phyloP scores from a whole-genome alignment of 2,329 filamentous ascomycete species.

The Aspergillus sp. region DNA sequence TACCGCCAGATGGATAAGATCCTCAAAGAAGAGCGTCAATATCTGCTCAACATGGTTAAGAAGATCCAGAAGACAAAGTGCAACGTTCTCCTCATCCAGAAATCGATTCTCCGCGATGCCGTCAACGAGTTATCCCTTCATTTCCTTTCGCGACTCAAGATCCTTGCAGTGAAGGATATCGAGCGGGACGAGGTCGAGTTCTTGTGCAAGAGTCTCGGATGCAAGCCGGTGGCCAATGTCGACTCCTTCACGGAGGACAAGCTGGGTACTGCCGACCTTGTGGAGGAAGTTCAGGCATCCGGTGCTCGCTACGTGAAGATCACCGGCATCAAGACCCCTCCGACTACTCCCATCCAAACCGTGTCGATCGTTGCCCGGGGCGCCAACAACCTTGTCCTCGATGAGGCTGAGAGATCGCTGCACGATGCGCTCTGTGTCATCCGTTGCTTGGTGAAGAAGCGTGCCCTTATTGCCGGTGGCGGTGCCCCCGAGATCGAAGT shows the following conservation, averaged over 20 bases:
- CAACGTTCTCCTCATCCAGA: conserved; percentile 96
- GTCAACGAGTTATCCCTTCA: conserved; percentile 96
- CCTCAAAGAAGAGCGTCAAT: conserved; percentile 95
- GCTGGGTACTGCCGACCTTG: conserved; percentile 81
- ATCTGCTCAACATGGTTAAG: conserved; percentile 97
- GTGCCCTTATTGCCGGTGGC: conserved; percentile 94
- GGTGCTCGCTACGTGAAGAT: conserved; percentile 92
- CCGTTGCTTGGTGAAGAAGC: conserved; percentile 97
- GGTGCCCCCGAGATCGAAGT: conserved; percentile 96
- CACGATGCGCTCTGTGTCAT: conserved; percentile 98
- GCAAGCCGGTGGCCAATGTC: conserved; percentile 97
- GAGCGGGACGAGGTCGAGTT: conserved; percentile 98
- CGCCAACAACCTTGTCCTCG: conserved; percentile 86
- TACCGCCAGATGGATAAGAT: conserved; percentile 99
- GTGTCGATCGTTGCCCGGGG: conserved; percentile 91
- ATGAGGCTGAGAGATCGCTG: conserved; percentile 91
- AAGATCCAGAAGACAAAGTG: conserved; percentile 99
- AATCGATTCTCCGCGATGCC: conserved; percentile 93
- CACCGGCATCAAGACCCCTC: conserved; percentile 73
- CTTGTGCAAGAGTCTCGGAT: conserved; percentile 97
- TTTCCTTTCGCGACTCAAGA: conserved; percentile 94
- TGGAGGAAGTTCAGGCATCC: conserved; percentile 81
- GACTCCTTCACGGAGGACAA: conserved; percentile 99
- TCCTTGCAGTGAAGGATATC: conserved; percentile 92
- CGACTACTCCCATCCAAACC: conserved; percentile 55